These are phyloP conservation scores for Chloranthus sessilifolius DNA, from an alignment of 164 flowering plant species.

Conservation along the genomic window DNA sequence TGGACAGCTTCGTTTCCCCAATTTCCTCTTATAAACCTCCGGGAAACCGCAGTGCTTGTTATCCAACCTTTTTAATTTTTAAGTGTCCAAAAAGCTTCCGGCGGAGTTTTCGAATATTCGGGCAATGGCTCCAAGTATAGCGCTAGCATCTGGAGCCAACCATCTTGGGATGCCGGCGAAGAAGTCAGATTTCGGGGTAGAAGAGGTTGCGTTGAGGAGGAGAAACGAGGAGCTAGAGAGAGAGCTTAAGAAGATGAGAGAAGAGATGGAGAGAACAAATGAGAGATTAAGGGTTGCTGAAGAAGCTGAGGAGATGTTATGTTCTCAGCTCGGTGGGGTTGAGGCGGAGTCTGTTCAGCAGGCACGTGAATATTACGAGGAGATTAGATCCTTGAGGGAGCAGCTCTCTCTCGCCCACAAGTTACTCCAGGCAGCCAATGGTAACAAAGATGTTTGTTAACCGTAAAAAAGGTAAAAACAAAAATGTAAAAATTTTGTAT, in stretches of 20 bases:
- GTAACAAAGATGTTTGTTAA: background rate
- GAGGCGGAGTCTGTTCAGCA: conserved; percentile 75
- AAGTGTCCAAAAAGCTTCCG: too few relatives aligned
- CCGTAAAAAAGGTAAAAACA: too few relatives aligned
- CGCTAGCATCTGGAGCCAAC: background rate
- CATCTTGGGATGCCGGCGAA: background rate
- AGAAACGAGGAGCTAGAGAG: conserved; percentile 67
- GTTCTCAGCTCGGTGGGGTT: conserved; percentile 64
- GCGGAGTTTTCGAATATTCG: background rate
- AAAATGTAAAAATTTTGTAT: too few relatives aligned
- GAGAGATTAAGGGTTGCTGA: conserved; percentile 53
- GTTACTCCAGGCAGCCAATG: conserved; percentile 18
- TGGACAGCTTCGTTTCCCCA: too few relatives aligned
- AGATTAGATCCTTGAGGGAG: conserved; percentile 36
- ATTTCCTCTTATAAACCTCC: too few relatives aligned
- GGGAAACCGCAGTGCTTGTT: too few relatives aligned
- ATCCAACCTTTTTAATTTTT: too few relatives aligned
- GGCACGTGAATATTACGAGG: conserved; percentile 44
- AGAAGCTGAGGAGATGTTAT: conserved; percentile 82
- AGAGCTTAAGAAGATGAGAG: conserved; percentile 44
- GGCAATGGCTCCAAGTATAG: conserved; percentile 21
- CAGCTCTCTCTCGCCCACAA: conserved; percentile 53
- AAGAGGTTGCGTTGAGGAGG: conserved; percentile 23
- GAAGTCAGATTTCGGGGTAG: conserved; percentile 3
- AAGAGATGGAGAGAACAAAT: conserved; percentile 31